Evolutionary conservation across 2,329 filamentous ascomycete genomes (phyloP), one percentile per base, ranked within the genome.

Genomic region (Fusarium armeniacum): DNA sequence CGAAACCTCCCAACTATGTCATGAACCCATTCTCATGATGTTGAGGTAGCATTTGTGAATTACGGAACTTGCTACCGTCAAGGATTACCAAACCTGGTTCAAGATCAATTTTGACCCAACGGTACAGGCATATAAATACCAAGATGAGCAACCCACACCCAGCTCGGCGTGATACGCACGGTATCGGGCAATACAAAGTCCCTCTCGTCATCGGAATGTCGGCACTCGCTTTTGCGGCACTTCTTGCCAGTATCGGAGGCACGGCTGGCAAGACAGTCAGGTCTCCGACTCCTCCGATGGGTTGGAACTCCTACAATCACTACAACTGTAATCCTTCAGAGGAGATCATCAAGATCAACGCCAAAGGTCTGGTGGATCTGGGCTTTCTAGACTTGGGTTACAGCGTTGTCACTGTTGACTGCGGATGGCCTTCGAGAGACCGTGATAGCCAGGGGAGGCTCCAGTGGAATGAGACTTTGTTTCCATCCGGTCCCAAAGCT

Each of bases 301-400:
- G 86, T 15, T 89, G 86, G 86, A 89, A 89, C 64, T 85, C 83
- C 3, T 89, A 89, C 69, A 90, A 90, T 56, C 81, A 83, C 43
- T 75, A 75, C 16, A 62, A 58, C 18, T 75, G 73, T 35, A 55
- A 46, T 5, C 68, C 69, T 0, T 60, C 64, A 0, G 73, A 75
- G 24, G 55, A 62, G 0, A 69, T 75, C 18, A 74, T 75, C 45
- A 74, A 74, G 40, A 76, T 79, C 4, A 89, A 86, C 59, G 85
- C 86, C 1, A 77, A 86, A 43, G 87, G 85, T 0, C 75, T 90
- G 0, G 80, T 87, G 0, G 82, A 85, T 44, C 77, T 85, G 0
- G 86, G 85, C 0, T 80, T 89, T 1, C 79, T 81, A 0, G 79
- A 82, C 5, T 76, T 85, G 0, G 87, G 88, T 8, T 90, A 90